phyloP scores from a whole-genome alignment of 2,329 filamentous ascomycete genomes.

The Pleoardoris graminearum region DNA sequence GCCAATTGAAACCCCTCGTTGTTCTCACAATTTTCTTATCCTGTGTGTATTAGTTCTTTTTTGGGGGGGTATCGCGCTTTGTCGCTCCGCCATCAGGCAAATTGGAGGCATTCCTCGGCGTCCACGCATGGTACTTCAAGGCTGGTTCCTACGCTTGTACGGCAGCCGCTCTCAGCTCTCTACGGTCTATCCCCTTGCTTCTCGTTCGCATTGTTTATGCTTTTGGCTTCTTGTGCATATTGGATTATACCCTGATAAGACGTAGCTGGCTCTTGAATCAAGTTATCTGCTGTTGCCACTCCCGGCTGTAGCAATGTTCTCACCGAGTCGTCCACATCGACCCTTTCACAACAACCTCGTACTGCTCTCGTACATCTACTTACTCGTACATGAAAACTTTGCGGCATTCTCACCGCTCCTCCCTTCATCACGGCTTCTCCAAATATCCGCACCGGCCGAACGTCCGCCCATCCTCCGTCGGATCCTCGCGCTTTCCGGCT shows the following conservation, averaged over 20 bases:
- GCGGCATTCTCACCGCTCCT: neutral
- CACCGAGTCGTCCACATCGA: neutral
- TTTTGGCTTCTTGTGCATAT: conserved; percentile 3
- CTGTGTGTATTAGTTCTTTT: too few relatives aligned
- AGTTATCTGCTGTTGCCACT: neutral
- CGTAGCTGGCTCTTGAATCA: conserved; percentile 3
- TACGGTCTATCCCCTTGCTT: neutral
- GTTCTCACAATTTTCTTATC: neutral
- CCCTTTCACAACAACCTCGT: neutral
- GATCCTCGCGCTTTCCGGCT: neutral
- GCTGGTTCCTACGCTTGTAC: conserved; percentile 1
- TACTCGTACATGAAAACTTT: neutral
- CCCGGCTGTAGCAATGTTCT: neutral
- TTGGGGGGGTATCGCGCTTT: too few relatives aligned
- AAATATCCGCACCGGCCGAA: neutral
- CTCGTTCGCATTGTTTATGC: neutral
- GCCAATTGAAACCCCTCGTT: neutral
- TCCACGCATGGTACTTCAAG: neutral
- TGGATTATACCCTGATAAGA: conserved; percentile 6
- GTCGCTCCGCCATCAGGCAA: too few relatives aligned
- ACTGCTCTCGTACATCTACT: neutral
- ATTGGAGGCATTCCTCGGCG: neutral
- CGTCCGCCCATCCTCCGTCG: conserved; percentile 1
- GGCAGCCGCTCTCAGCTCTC: conserved; percentile 5
- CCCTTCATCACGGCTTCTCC: neutral